Evolutionary conservation across 2,329 filamentous ascomycete species (phyloP), one percentile per base, ranked within the genome.

Genomic region (Pseudogymnoascus sp.): DNA sequence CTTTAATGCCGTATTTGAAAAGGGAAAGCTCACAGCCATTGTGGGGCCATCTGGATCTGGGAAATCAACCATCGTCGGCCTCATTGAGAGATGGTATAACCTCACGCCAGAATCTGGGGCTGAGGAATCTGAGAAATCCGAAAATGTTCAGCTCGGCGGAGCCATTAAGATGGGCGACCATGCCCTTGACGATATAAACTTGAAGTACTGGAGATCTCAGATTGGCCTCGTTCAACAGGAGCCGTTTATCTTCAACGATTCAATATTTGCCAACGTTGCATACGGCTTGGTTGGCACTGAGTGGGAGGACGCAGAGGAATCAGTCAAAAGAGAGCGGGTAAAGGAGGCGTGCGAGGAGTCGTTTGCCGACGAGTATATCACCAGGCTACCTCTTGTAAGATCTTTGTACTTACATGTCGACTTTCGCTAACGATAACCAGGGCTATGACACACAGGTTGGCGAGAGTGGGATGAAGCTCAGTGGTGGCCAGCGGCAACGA

Each of bases 401-500:
- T 61, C 64, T 62, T 62, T 61, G 59, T 16, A 21, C 59, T 62
- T 63, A 21, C 18, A 59, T 37, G 47, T 63, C 14, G 25, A 1
- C n/a, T 40, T 35, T 10, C 33, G 14, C 11, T 59, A 66, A 73
- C 23, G 62, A 53, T 33, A 23, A 42, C 6, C 28, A 89, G 77
- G 84, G 85, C 1, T 92, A 92, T 70, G 81, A 88, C 4, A 91
- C 90, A 0, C 75, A 82, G 7, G 90, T 94, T 1, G 91, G 91
- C 1, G 90, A 93, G 70, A 83, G 83, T 28, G 91, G 91, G 4
- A 87, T 88, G 59, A 91, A 90, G 71, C 77, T 95, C 1, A 91
- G 88, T 10, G 89, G 90, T n/a, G 91, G 91, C 0, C 91, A 96
- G 72, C 84, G 90, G n/a, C 91, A 95, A 72, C 84, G 91, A 4